Percentiles rank a stretch among this genome's conserved stretches.
Evolutionary conservation across 176 grass and related monocot genomes (phyloP).

Genomic region (Avena insularis): DNA sequence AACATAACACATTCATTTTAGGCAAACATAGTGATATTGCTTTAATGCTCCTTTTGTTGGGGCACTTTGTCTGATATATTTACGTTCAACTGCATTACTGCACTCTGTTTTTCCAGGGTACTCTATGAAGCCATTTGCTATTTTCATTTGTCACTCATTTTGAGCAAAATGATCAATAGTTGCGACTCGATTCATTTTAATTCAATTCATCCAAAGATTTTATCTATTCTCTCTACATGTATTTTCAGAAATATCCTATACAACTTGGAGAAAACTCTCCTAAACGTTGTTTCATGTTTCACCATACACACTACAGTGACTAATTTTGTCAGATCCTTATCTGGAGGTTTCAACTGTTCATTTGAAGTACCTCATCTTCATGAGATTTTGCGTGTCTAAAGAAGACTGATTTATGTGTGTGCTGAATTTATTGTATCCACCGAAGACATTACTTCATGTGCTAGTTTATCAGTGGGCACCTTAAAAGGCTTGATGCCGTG

Average conservation of each 20-base stretch:
- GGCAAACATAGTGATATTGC: not conserved
- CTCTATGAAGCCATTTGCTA: not conserved
- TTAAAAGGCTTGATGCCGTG: not conserved
- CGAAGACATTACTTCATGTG: not conserved
- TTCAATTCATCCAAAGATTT: not conserved
- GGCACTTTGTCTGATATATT: not conserved
- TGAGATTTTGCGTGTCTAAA: not conserved
- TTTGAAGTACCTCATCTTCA: not conserved
- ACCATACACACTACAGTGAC: not conserved
- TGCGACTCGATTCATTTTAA: not conserved
- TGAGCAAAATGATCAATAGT: not conserved
- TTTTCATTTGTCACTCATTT: not conserved
- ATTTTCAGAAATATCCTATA: not conserved
- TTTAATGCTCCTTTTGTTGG: constrained; percentile 1
- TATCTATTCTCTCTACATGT: not conserved
- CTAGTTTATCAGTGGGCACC: not conserved
- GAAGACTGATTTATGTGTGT: not conserved
- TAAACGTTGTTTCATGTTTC: not conserved
- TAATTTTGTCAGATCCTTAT: not conserved
- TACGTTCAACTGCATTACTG: not conserved
- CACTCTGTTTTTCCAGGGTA: not conserved
- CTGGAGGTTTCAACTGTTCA: not conserved
- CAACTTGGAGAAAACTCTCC: not conserved
- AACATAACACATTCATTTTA: not conserved
- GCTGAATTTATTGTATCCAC: not conserved